Base-by-base conservation (phyloP, 352 stramenopile genomes). In the Globisporangium spinosum region DNA sequence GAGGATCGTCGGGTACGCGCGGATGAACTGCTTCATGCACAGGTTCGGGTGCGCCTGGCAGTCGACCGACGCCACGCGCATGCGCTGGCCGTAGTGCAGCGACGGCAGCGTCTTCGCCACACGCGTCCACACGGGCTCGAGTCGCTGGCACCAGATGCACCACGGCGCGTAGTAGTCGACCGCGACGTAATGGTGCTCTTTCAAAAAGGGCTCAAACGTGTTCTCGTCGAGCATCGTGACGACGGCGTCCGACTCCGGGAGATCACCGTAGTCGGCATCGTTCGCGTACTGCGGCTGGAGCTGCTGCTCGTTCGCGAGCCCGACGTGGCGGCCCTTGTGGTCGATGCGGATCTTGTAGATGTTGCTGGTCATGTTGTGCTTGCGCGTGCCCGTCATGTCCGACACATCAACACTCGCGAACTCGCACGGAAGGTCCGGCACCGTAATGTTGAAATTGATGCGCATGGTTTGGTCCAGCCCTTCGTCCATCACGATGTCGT, bases 401-500 rank as follows among this genome's bases (percentile, higher is more conserved):
- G 94, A 98, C 7, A 99, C 94, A 77, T 99, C 97, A 6, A 99
- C 90, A 23, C 78, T 91, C 9, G 98, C 94, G 72, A 97, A 99
- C 78, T 99, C 96, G 77, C 97, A 99, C 25, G 97, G 95, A 22
- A 99, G 70, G 78, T 99, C 94, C 35, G 98, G 89, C 55, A 99
- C 85, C 35, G 96, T 99, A 73, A 99, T 98, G 82, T 99, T 99
- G 74, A 99, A 99, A 78, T 99, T 99, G 58, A 99, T 97, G 64
- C 94, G 89, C 75, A 96, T 87, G 51, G 78, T 94, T 74, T 91
- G 78, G 72, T 94, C 85, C 27, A 95, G 74, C 2, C 80, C 83
- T 63, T 95, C 81, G 77, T 97, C 89, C 83, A 96, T 94, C 51
- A 95, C 86, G 70, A 95, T 94, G 68, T 94, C 84, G 73, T 94